Evolutionary conservation across 441 rosid genomes (phyloP), one percentile per base, ranked within the genome.

Genomic region (Euphorbia celastroides): DNA sequence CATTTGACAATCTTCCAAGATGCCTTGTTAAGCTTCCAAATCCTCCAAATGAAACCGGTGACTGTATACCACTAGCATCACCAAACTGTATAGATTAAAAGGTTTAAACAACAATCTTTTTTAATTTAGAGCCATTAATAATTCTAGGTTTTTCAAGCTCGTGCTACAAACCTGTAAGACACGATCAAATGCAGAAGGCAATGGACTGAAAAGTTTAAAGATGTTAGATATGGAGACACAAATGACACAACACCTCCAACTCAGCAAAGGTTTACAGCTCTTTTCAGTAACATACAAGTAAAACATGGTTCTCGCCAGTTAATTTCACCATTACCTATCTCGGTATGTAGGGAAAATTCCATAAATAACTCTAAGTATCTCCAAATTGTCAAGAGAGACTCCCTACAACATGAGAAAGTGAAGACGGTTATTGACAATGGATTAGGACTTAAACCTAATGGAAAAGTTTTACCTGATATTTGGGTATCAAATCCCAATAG

Each of bases 31-130:
- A 84, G 86, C 99, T 93, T 78, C 96, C 99, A 70, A 93, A 93
- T 72, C 99, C 99, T n/a, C 99, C 99, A 70, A 93, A 93, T 38
- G 97, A 93, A 72, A 93, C 99, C 65, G 99, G 99, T 58, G 99
- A 93, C 48, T 93, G 99, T 71, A 93, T 86, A 64, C 99, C 99
- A 30, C 97, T 93, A 65, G 99, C 99, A 80, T 93, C 99, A 75
- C 99, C 99, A 70, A 89, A 89, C 99, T 93, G 86, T 81, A 78
- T 44, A 72, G 48, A 28, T 74, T 34, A 63, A 32, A 64, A 68
- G 62, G 65, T 61, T 59, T 68, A 72, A 32, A 57, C 42, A 46
- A 70, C 60, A 70, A 62, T 68, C 73, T 65, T 16, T 38, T 31
- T 64, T 59, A 23, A 48, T 57, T 26, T 13, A 11, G 28, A 57